Evolutionary conservation across 163 green algal species (phyloP).

Genomic region (Chlamydomonas reinhardtii): DNA sequence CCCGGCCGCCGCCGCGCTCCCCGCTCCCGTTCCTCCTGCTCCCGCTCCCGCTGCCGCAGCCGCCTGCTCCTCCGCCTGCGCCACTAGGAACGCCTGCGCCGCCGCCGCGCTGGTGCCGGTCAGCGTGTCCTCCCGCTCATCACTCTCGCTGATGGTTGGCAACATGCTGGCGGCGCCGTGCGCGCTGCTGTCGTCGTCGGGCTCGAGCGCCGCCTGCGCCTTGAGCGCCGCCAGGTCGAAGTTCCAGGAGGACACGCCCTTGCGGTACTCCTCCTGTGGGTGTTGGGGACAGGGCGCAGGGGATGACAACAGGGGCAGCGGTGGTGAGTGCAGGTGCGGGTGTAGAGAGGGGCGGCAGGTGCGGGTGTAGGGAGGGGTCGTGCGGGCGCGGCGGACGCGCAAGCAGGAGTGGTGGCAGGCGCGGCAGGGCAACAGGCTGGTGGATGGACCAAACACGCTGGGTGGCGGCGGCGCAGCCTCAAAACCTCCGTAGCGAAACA

Average conservation of each 20-base stretch:
- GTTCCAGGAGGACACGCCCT: constrained; percentile 94
- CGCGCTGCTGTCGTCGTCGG: constrained; percentile 44
- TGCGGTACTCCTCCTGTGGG: constrained; percentile 84
- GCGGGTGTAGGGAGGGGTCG: too few relatives aligned
- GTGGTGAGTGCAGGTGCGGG: too few relatives aligned
- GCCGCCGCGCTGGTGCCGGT: neutral
- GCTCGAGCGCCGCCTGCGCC: constrained; percentile 72
- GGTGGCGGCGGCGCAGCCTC: too few relatives aligned
- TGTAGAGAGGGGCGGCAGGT: too few relatives aligned
- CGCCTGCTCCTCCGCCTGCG: neutral
- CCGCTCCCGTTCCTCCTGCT: neutral
- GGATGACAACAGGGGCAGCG: too few relatives aligned
- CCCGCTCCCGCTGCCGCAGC: neutral
- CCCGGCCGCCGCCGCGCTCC: neutral
- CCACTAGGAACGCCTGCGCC: constrained; percentile 28
- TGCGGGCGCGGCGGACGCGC: too few relatives aligned
- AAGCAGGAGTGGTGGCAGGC: too few relatives aligned
- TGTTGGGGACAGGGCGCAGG: too few relatives aligned
- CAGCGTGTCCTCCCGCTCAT: constrained; percentile 39
- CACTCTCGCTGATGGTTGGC: constrained; percentile 56
- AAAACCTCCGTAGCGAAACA: too few relatives aligned
- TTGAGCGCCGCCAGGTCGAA: constrained; percentile 95
- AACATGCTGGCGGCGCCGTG: constrained; percentile 38
- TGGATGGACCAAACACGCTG: too few relatives aligned
- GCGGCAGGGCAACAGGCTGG: too few relatives aligned